Conservation (phyloP, 768 basidiomycete species). For the Fomitopsis serialis region DNA sequence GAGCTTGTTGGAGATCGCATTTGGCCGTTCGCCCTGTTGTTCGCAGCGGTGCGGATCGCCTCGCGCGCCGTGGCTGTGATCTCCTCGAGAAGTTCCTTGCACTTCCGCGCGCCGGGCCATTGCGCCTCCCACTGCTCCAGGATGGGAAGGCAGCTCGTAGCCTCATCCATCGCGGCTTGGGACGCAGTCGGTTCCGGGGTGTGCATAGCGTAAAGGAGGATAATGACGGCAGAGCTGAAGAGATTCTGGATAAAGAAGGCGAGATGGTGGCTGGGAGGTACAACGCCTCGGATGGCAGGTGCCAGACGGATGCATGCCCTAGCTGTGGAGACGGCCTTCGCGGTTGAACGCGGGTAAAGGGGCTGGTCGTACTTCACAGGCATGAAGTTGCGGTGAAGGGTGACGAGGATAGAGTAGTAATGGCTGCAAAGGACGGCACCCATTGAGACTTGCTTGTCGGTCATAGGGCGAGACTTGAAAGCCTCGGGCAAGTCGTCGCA, state of each 20-base stretch:
- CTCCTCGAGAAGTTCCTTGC: conserved; percentile 74
- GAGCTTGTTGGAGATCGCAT: conserved; percentile 9
- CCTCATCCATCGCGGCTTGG: conserved; percentile 78
- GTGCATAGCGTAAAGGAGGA: conserved; percentile 84
- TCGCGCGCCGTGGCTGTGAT: conserved; percentile 65
- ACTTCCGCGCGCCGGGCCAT: conserved; percentile 87
- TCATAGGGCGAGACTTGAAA: conserved; percentile 71
- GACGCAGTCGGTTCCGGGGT: conserved; percentile 59
- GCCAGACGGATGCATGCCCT: conserved; percentile 83
- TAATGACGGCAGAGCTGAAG: conserved; percentile 85
- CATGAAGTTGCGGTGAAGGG: conserved; percentile 83
- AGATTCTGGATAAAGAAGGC: conserved; percentile 88
- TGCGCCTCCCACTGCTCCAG: conserved; percentile 78
- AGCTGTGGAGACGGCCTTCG: conserved; percentile 78
- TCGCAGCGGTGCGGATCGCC: conserved; percentile 41
- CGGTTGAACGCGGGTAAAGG: conserved; percentile 64
- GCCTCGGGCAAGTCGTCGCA: conserved; percentile 68
- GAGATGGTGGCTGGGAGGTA: conserved; percentile 81
- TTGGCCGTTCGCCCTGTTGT: conserved; percentile 14
- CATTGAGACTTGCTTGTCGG: conserved; percentile 80
- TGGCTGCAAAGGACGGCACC: conserved; percentile 83
- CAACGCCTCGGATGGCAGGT: conserved; percentile 77
- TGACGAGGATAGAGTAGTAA: conserved; percentile 84
- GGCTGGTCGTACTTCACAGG: conserved; percentile 73
- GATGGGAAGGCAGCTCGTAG: conserved; percentile 61